Base-by-base conservation (phyloP, 2,329 filamentous ascomycete species). In the Cytospora piceae region DNA sequence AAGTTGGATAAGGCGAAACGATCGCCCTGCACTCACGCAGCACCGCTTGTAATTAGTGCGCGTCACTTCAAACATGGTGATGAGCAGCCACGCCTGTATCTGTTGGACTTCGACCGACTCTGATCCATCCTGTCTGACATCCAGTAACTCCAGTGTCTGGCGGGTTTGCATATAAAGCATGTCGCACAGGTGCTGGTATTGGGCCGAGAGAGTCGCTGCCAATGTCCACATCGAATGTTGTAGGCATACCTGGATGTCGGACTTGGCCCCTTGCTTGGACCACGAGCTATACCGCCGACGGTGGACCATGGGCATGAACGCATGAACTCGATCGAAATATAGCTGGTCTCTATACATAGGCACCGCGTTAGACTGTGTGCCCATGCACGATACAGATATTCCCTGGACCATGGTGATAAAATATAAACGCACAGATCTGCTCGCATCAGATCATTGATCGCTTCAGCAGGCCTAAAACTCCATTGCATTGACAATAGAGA, bases 21-120 rank as follows among this genome's bases (percentile, higher is more conserved):
- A 74, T 0, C 74, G 78, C 0, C 71, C 78, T 5, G 74, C 74
- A 0, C 71, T 82, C 1, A 77, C 77, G 57, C 73, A 80, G 2
- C 65, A 72, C 0, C 71, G 65, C 15, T 69, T 65, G 58, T 69
- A 71, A 20, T 66, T 70, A 0, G 65, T 67, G 5, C 70, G 64
- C 12, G 69, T 61, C 46, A 73, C 65, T 63, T 73, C 72, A 61
- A 71, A 72, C 46, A 69, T 68, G 1, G 72, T 65, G 4, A 74
- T 27, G 5, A 74, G 56, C 2, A 74, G 63, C 72, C 72, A 74
- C 0, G 71, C 70, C 56, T 74, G 72, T 7, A 72, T 66, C 51
- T 67, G 70, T 61, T 70, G 73, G 46, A 66, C 69, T 32, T 65
- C 67, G 32, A 61, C 61, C 22, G 42, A 24, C 32, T 61, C 66